A percentile compares a stretch with the other conserved stretches of the same genome.
Evolutionary conservation across 306 rosid genomes (phyloP).

Genomic region (Prunus davidiana): DNA sequence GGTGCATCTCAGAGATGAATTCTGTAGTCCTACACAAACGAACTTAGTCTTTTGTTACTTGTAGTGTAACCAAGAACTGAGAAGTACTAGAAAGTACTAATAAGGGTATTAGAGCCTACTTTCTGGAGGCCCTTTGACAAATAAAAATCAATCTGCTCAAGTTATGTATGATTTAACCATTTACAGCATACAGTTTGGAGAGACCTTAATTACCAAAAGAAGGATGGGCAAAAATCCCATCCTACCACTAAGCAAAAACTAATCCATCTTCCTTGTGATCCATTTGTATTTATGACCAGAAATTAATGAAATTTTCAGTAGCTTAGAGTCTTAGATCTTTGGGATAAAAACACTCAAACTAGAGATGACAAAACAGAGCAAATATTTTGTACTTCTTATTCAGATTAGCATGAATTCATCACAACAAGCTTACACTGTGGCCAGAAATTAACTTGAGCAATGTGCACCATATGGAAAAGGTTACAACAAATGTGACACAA

Average conservation of each 20-base stretch:
- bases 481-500: not conserved
- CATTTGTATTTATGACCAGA: not conserved
- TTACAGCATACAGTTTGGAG: not conserved
- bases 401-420: not conserved
- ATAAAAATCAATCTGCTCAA: not conserved
- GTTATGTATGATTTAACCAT: not conserved
- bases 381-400: not conserved
- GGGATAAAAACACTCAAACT: not conserved
- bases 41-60: too few relatives aligned
- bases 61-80: too few relatives aligned
- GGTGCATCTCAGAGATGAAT: not conserved
- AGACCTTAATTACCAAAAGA: not conserved
- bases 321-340: not conserved
- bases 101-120: not conserved
- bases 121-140: not conserved
- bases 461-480: not conserved
- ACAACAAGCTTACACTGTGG: not conserved
- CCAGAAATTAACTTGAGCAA: not conserved
- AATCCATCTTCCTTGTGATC: not conserved
- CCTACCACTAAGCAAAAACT: not conserved
- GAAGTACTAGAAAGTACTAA: not conserved
- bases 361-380: not conserved
- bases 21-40: not conserved
- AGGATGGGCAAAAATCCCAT: not conserved
- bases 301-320: not conserved